Percentiles rank a stretch among this genome's conserved stretches.
Evolutionary conservation across 2,329 filamentous ascomycete genomes (phyloP).

Genomic region (Drechslerella dactyloides): DNA sequence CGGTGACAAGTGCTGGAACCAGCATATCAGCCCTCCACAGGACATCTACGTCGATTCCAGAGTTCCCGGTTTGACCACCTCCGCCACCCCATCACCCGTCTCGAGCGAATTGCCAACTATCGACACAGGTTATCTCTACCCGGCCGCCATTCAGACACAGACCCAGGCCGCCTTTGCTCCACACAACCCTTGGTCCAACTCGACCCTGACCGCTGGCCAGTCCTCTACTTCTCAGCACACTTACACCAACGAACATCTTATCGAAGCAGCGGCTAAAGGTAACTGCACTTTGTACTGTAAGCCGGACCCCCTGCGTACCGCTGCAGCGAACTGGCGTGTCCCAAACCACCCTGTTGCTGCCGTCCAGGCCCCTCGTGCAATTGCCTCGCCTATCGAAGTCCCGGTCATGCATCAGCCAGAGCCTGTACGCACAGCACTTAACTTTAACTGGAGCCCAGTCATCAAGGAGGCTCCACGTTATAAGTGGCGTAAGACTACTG

Average conservation of each 20-base stretch:
- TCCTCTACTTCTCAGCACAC: not conserved
- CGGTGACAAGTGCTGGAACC: conserved; percentile 48
- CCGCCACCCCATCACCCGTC: conserved; percentile 40
- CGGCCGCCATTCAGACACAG: not conserved
- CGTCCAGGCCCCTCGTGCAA: not conserved
- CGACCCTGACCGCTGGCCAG: conserved; percentile 18
- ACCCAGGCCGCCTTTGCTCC: not conserved
- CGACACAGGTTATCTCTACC: conserved; percentile 27
- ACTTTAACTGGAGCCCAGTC: conserved; percentile 47
- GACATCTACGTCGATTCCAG: conserved; percentile 9
- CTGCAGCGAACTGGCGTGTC: conserved; percentile 40
- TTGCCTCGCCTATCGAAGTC: not conserved
- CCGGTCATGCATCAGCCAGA: conserved; percentile 11
- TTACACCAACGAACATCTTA: conserved; percentile 7
- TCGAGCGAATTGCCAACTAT: conserved; percentile 42
- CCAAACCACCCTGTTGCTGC: conserved; percentile 11
- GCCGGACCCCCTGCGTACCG: conserved; percentile 35
- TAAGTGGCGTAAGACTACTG: conserved; percentile 12
- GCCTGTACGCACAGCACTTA: conserved; percentile 30
- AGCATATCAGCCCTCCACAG: conserved; percentile 33
- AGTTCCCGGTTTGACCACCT: conserved; percentile 33
- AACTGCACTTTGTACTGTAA: conserved; percentile 23
- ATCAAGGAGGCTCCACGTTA: conserved; percentile 13
- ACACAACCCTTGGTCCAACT: conserved; percentile 24
- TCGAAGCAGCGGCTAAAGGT: conserved; percentile 8